These are phyloP conservation scores for Apiotrichum montevideense DNA, from an alignment of 1,284 basidiomycete species.

Conservation along the genomic window DNA sequence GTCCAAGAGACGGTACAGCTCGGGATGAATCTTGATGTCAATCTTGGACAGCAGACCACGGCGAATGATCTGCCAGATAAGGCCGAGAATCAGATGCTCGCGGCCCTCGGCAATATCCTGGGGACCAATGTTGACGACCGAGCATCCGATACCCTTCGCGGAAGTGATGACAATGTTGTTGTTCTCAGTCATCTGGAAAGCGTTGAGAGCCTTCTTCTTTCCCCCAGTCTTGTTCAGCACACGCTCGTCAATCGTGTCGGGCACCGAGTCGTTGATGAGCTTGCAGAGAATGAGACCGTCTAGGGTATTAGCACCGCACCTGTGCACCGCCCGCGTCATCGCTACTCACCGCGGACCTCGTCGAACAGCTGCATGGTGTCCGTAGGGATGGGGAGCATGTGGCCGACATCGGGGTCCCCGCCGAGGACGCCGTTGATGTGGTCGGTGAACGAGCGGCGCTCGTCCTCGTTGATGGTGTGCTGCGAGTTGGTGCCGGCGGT, in stretches of 20 bases:
- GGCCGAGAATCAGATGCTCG: conserved; percentile 94
- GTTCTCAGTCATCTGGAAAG: conserved; percentile 99
- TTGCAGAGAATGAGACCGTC: conserved; percentile 96
- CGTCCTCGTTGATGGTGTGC: conserved; percentile 98
- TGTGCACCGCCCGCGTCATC: background rate
- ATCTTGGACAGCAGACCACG: conserved; percentile 88
- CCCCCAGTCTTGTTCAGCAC: conserved; percentile 82
- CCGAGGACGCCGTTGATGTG: conserved; percentile 90
- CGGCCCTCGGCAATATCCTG: conserved; percentile 86
- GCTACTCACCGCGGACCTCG: conserved; percentile 63
- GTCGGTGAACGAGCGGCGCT: conserved; percentile 89
- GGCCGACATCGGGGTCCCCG: conserved; percentile 77
- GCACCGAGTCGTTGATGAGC: conserved; percentile 98
- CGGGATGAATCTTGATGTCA: conserved; percentile 96
- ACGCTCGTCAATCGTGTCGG: conserved; percentile 97
- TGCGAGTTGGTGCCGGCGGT: conserved; percentile 85
- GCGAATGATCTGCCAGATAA: conserved; percentile 98
- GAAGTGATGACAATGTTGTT: conserved; percentile 99
- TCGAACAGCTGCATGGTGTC: conserved; percentile 99
- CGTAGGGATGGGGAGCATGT: conserved; percentile 87
- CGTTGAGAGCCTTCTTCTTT: conserved; percentile 62
- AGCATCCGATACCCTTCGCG: conserved; percentile 95
- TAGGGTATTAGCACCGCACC: conserved; percentile 16
- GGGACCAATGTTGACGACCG: conserved; percentile 96
- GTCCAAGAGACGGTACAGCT: conserved; percentile 89